phyloP scores from a whole-genome alignment of 768 basidiomycete species.

The Serendipita sp. region DNA sequence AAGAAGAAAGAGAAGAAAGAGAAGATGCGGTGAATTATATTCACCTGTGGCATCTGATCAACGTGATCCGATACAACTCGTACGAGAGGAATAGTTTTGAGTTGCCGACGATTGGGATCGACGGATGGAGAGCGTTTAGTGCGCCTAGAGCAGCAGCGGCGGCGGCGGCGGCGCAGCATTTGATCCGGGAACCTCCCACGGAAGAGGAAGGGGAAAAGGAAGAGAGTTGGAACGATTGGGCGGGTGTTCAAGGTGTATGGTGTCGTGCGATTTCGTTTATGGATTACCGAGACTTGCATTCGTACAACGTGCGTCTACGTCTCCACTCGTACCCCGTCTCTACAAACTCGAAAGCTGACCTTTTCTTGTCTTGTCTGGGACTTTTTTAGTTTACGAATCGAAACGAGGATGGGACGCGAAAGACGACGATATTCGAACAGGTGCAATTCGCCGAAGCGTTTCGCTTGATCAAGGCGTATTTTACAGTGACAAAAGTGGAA shows the following conservation, averaged over 20 bases:
- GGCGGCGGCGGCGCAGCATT: background rate
- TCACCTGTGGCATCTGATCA: slow-evolving; percentile 43
- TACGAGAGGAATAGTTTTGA: slow-evolving; percentile 18
- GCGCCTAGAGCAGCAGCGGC: background rate
- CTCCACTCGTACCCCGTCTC: too few relatives aligned
- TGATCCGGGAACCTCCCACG: background rate
- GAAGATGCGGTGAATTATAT: slow-evolving; percentile 34
- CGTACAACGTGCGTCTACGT: slow-evolving; percentile 12
- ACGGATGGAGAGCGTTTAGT: background rate
- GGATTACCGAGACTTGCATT: slow-evolving; percentile 40
- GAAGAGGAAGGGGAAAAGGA: slow-evolving; percentile 7
- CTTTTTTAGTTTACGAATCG: background rate
- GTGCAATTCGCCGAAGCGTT: slow-evolving; percentile 46
- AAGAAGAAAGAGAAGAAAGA: background rate
- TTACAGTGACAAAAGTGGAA: slow-evolving; percentile 28
- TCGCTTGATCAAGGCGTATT: slow-evolving; percentile 41
- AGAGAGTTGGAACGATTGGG: slow-evolving; percentile 39
- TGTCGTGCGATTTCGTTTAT: slow-evolving; percentile 57
- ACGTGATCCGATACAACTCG: slow-evolving; percentile 36
- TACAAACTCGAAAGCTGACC: background rate
- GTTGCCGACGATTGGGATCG: background rate
- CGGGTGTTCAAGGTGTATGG: slow-evolving; percentile 64
- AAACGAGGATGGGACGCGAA: slow-evolving; percentile 22
- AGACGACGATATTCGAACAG: slow-evolving; percentile 37
- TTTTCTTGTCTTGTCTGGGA: background rate